Conservation (phyloP, 78 protist genomes). For the Bigelowiella natans region DNA sequence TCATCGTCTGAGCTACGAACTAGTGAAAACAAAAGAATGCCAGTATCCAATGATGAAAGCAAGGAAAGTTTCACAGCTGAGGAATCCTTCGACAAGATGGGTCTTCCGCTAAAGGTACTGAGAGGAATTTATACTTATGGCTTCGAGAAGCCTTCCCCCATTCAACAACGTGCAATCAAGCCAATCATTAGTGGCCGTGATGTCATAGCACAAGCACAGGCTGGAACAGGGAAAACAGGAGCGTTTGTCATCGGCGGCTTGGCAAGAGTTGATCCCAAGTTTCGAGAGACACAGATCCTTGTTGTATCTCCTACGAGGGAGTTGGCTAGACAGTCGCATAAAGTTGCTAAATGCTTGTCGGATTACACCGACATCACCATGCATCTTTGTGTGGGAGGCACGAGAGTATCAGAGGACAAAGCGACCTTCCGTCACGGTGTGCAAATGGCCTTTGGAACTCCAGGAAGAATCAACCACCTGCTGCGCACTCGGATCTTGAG, state of each 20-base stretch:
- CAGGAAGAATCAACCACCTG: slow-evolving; percentile 97
- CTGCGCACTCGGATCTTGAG: slow-evolving; percentile 68
- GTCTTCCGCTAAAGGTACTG: slow-evolving; percentile 66
- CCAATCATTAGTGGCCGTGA: slow-evolving; percentile 76
- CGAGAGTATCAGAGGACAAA: slow-evolving; percentile 76
- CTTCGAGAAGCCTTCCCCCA: slow-evolving; percentile 94
- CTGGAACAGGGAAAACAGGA: slow-evolving; percentile 98
- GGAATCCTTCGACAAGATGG: slow-evolving; percentile 80
- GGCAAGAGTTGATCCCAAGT: slow-evolving; percentile 50
- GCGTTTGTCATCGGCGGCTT: slow-evolving; percentile 70
- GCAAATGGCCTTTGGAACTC: slow-evolving; percentile 97
- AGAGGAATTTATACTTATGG: slow-evolving; percentile 86
- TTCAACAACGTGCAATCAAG: slow-evolving; percentile 92
- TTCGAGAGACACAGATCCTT: slow-evolving; percentile 73
- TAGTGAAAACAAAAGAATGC: no score
- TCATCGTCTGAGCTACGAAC: no score
- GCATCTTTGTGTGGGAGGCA: slow-evolving; percentile 94
- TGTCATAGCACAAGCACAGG: slow-evolving; percentile 92
- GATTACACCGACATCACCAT: slow-evolving; percentile 62
- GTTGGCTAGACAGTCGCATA: slow-evolving; percentile 89
- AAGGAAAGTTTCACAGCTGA: no score
- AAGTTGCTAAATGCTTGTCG: slow-evolving; percentile 63
- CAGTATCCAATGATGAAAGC: no score
- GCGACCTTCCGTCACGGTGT: slow-evolving; percentile 60
- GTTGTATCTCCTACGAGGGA: slow-evolving; percentile 96